Percentiles rank a stretch among this genome's conserved stretches.
phyloP scores from a whole-genome alignment of 164 flowering plant genomes.

The Brasenia schreberi region DNA sequence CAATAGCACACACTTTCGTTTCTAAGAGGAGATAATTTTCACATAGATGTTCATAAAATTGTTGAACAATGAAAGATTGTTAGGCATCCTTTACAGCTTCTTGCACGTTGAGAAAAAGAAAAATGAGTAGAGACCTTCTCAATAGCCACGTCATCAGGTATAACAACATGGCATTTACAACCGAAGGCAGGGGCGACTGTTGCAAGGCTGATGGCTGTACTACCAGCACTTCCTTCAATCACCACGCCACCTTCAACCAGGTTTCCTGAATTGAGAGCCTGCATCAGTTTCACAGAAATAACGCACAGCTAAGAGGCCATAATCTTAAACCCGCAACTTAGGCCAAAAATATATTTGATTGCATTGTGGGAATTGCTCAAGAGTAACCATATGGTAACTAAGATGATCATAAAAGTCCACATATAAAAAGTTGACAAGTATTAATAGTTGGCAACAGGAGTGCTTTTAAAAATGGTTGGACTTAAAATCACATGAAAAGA shows the following conservation, averaged over 20 bases:
- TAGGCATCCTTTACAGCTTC: not conserved
- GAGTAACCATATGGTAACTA: no score
- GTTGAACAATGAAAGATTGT: not conserved
- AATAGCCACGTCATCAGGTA: conserved; percentile 96
- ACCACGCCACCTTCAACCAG: conserved; percentile 71
- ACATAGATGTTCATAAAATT: not conserved
- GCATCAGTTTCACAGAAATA: not conserved
- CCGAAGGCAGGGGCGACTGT: conserved; percentile 98
- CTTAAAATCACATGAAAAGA: no score
- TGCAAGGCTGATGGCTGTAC: conserved; percentile 98
- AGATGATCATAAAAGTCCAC: no score
- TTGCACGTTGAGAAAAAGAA: no score
- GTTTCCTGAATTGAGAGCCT: conserved; percentile 79
- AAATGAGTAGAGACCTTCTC: conserved; percentile 48
- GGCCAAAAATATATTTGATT: no score
- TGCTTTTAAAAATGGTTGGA: no score
- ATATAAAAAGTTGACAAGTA: no score
- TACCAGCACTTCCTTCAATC: conserved; percentile 95
- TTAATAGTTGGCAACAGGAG: no score
- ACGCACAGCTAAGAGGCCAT: no score
- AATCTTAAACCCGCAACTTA: no score
- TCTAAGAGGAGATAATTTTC: not conserved
- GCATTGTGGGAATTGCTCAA: no score
- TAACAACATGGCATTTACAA: conserved; percentile 95
- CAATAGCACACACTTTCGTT: not conserved